Percentiles rank a stretch among this genome's conserved stretches.
phyloP scores from a whole-genome alignment of 176 grass and related monocot species.

The Cenchrus purpureus region DNA sequence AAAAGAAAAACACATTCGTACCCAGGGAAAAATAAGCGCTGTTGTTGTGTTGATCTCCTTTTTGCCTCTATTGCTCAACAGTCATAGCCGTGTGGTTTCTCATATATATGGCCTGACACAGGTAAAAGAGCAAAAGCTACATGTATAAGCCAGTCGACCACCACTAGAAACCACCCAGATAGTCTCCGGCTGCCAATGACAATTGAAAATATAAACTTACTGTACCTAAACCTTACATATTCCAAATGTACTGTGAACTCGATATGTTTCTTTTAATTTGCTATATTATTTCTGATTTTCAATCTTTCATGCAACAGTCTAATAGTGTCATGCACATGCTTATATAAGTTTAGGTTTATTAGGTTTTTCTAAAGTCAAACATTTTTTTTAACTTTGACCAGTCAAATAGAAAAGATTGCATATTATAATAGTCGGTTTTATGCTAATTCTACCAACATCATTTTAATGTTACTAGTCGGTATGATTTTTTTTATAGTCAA shows the following conservation, averaged over 20 bases:
- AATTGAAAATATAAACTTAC: not conserved
- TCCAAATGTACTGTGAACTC: constrained; percentile 12
- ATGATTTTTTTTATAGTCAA: too few relatives aligned
- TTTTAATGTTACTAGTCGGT: too few relatives aligned
- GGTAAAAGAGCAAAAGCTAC: constrained; percentile 44
- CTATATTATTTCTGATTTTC: not conserved
- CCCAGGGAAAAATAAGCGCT: not conserved
- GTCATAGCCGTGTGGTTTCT: constrained; percentile 36
- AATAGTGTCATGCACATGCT: not conserved
- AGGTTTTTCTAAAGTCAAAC: too few relatives aligned
- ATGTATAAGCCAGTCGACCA: not conserved
- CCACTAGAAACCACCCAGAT: constrained; percentile 14
- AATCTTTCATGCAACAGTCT: not conserved
- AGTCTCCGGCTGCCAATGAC: not conserved
- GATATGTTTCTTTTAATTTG: not conserved
- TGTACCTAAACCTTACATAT: constrained; percentile 2
- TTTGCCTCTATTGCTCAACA: constrained; percentile 62
- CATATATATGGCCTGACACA: constrained; percentile 55
- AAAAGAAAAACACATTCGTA: not conserved
- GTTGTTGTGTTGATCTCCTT: not conserved
- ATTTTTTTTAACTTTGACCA: too few relatives aligned
- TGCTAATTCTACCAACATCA: too few relatives aligned
- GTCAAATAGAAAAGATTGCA: too few relatives aligned
- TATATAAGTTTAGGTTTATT: too few relatives aligned
- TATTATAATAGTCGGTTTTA: too few relatives aligned